phyloP scores from a whole-genome alignment of 2,329 filamentous ascomycete genomes.

The Ophiocordyceps sinensis region DNA sequence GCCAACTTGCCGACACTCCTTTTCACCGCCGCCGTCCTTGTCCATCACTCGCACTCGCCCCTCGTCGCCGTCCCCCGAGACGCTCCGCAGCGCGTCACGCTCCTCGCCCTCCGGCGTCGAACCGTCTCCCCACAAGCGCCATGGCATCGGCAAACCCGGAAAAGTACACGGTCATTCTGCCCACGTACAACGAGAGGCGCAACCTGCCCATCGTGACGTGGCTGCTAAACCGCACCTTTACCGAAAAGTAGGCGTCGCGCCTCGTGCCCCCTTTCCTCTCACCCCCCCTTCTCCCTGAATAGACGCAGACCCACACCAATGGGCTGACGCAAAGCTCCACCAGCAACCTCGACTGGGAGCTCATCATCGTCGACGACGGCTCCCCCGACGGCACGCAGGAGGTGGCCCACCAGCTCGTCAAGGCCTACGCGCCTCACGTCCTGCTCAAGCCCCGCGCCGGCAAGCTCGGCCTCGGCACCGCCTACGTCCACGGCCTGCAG shows the following conservation, averaged over 20 bases:
- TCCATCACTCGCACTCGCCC: too few species aligned
- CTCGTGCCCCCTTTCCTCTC: too few species aligned
- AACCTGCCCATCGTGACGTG: conserved; percentile 94
- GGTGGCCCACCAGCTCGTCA: conserved; percentile 79
- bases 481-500: conserved; percentile 88
- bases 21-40: not conserved
- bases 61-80: too few species aligned
- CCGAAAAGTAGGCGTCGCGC: conserved; percentile 56
- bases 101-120: too few species aligned
- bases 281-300: too few species aligned
- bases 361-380: conserved; percentile 96
- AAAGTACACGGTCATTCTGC: conserved; percentile 95
- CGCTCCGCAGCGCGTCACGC: too few species aligned
- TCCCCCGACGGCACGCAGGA: conserved; percentile 91
- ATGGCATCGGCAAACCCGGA: conserved; percentile 39
- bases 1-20: conserved; percentile 15
- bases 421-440: conserved; percentile 68
- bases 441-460: conserved; percentile 77
- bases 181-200: conserved; percentile 95
- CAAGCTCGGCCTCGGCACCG: conserved; percentile 93
- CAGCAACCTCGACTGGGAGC: conserved; percentile 89
- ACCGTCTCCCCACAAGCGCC: conserved; percentile 5
- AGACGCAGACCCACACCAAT: too few species aligned
- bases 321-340: not conserved
- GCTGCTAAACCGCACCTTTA: conserved; percentile 86